phyloP scores from a whole-genome alignment of 2,329 filamentous ascomycete species.

The Chrysosporium keratinophilum region DNA sequence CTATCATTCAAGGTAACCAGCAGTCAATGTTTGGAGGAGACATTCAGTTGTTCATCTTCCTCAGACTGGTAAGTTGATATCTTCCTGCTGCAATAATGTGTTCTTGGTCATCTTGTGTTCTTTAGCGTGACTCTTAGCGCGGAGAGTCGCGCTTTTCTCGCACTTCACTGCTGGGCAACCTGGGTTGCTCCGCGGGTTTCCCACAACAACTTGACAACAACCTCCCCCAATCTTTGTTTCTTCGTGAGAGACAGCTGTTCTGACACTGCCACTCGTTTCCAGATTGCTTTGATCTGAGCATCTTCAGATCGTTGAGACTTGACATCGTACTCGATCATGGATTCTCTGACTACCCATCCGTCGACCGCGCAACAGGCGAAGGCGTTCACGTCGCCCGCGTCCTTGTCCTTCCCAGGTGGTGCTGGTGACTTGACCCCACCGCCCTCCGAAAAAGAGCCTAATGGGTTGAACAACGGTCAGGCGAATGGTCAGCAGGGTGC shows the following conservation, averaged over 20 bases:
- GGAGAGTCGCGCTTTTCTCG: background rate
- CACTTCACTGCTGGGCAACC: background rate
- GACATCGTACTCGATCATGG: constrained; percentile 49
- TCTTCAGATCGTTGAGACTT: constrained; percentile 2
- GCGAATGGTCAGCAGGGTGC: constrained; percentile 43
- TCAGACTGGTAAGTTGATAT: constrained; percentile 8
- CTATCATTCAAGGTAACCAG: constrained; percentile 16
- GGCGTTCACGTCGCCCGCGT: constrained; percentile 86
- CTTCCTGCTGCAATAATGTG: background rate
- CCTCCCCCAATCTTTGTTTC: background rate
- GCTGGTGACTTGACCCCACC: constrained; percentile 74
- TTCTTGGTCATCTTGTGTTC: background rate
- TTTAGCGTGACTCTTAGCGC: background rate
- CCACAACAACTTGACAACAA: constrained; percentile 1
- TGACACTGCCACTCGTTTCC: constrained; percentile 7
- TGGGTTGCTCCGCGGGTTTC: background rate
- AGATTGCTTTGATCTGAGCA: constrained; percentile 21
- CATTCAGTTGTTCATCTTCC: constrained; percentile 98
- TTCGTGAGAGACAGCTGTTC: background rate
- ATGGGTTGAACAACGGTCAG: constrained; percentile 38
- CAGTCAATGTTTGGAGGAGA: constrained; percentile 61
- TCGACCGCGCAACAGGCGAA: constrained; percentile 86
- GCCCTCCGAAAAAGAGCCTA: constrained; percentile 56
- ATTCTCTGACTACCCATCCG: constrained; percentile 83
- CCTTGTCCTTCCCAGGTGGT: constrained; percentile 81